These are phyloP conservation scores for Dissophora globulifera DNA, from an alignment of 192 early-diverging fungal genomes.

Conservation along the genomic window DNA sequence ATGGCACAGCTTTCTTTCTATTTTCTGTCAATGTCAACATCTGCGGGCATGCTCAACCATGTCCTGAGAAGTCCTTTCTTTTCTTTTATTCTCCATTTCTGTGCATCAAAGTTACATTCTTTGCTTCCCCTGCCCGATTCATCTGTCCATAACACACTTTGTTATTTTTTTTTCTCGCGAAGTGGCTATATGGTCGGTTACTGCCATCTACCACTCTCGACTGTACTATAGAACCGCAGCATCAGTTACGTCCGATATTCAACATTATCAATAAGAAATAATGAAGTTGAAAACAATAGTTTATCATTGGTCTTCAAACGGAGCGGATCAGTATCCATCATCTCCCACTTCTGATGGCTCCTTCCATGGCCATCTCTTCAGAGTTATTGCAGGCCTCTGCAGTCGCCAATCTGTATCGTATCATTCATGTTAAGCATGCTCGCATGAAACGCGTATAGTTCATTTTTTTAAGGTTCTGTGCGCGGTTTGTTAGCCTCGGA, in stretches of 20 bases:
- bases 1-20: constrained; percentile 7
- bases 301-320: no score
- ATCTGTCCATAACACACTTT: constrained; percentile 22
- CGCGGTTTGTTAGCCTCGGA: constrained; percentile 38
- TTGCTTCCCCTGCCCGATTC: no score
- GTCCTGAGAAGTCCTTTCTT: not conserved
- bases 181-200: constrained; percentile 39
- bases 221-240: constrained; percentile 45
- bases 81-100: not conserved
- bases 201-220: constrained; percentile 40
- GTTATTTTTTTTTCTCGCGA: constrained; percentile 52
- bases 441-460: no score
- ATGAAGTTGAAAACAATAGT: constrained; percentile 48
- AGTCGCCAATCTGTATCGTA: no score
- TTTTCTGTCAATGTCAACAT: not conserved
- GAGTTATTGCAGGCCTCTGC: no score
- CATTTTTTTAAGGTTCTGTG: no score
- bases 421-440: no score
- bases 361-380: no score
- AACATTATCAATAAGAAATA: constrained; percentile 53
- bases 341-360: no score
- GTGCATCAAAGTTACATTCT: not conserved
- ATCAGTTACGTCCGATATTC: constrained; percentile 56
- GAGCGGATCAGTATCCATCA: no score
- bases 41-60: constrained; percentile 53